Percentiles rank a stretch among this genome's conserved stretches.
Conservation (phyloP, 176 grass and related monocot species). For the Paspalum notatum region DNA sequence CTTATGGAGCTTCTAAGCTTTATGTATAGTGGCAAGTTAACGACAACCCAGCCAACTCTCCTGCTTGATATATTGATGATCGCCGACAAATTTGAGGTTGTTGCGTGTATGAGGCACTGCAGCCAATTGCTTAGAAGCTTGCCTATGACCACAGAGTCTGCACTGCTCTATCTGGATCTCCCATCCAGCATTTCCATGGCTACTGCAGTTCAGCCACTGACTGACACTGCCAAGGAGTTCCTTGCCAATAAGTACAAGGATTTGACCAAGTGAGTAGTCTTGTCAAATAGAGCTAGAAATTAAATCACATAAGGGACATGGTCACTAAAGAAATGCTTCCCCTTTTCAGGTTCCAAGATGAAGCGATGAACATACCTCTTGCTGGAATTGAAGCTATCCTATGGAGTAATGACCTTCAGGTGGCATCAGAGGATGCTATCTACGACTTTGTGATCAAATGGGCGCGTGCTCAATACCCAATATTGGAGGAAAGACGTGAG, state of each 20-base stretch:
- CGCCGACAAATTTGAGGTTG: conserved; percentile 97
- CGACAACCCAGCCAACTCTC: conserved; percentile 57
- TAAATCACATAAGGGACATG: conserved; percentile 1
- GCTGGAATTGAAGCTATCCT: conserved; percentile 84
- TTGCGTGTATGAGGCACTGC: conserved; percentile 93
- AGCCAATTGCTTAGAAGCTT: conserved; percentile 90
- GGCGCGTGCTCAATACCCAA: conserved; percentile 73
- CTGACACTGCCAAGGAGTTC: conserved; percentile 90
- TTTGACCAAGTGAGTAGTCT: conserved; percentile 72
- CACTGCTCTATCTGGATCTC: conserved; percentile 89
- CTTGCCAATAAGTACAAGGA: conserved; percentile 91
- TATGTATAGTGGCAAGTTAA: conserved; percentile 91
- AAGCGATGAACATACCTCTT: conserved; percentile 82
- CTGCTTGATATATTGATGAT: conserved; percentile 90
- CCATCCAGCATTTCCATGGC: conserved; percentile 89
- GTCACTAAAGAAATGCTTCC: conserved; percentile 38
- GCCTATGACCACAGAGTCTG: conserved; percentile 97
- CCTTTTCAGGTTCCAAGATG: conserved; percentile 81
- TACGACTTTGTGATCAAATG: conserved; percentile 95
- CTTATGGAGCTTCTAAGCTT: conserved; percentile 89
- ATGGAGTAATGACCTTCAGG: conserved; percentile 85
- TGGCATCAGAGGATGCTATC: conserved; percentile 93
- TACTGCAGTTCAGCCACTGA: conserved; percentile 85
- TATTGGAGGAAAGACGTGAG: conserved; percentile 84
- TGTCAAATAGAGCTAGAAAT: conserved; percentile 1